Base-by-base conservation (phyloP, 2,329 filamentous ascomycete species). In the Dothistroma pini region DNA sequence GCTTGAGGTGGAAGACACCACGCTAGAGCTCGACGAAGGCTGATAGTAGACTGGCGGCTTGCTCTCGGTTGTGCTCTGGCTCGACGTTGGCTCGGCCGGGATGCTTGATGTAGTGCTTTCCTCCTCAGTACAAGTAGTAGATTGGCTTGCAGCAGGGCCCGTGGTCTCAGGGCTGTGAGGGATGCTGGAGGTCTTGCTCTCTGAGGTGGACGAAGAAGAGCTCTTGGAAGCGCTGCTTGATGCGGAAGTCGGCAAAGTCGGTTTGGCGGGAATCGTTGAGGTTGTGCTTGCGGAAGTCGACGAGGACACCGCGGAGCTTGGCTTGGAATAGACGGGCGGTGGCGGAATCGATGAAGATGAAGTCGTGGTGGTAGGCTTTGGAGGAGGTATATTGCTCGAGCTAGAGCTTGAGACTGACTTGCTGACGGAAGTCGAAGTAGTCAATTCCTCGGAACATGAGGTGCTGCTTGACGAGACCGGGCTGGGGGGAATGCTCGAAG, bases 381-480 rank as follows among this genome's bases (percentile, higher is more conserved):
- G 25, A 3, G 25, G 25, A 2, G 6, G 3, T 3, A 6, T 29
- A 6, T 6, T 29, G 25, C 25, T 29, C 3, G 25, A 29, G 25
- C 25, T 29, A 6, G 25, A 29, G 25, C 25, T 29, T 2, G 25
- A 29, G 25, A 6, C 2, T 29, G 25, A 3, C 6, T 2, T 38
- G 38, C 38, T 44, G 34, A 50, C 54, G 14, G 60, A 57, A 11
- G 60, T 58, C 34, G 35, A 53, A 32, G 19, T 57, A 22, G 54
- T 59, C 38, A 52, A 29, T 44, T 58, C 50, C 38, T 58, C 55
- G 9, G 51, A 52, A 55, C 50, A 51, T 29, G 59, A 44, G 16
- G 54, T 48, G 38, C 12, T 44, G 38, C 7, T 29, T n/a, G n/a
- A n/a, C n/a, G n/a, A n/a, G n/a, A n/a, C n/a, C n/a, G n/a, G n/a